These are phyloP conservation scores for Tothia fuscella DNA, from an alignment of 2,329 filamentous ascomycete genomes.

Conservation along the genomic window DNA sequence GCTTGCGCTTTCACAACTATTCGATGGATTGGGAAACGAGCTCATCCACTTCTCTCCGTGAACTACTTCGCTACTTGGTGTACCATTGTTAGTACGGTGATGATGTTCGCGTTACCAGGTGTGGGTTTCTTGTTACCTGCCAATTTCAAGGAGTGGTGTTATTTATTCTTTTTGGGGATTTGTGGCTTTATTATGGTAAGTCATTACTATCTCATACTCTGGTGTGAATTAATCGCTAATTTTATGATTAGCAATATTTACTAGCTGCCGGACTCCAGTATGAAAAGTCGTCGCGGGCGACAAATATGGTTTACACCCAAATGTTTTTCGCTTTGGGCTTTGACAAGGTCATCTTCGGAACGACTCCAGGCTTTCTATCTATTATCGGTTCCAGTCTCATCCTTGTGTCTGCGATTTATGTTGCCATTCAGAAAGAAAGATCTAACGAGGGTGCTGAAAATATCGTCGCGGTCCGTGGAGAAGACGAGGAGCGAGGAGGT, in stretches of 20 bases:
- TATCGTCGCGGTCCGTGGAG: too few relatives aligned
- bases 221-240: not conserved
- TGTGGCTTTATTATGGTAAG: conserved; percentile 63
- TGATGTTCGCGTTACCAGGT: conserved; percentile 44
- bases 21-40: conserved; percentile 65
- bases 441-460: too few relatives aligned
- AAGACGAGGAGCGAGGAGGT: too few relatives aligned
- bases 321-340: conserved; percentile 57
- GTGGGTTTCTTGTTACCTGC: conserved; percentile 46
- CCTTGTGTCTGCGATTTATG: conserved; percentile 52
- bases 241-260: conserved; percentile 52
- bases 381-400: conserved; percentile 52
- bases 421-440: conserved; percentile 43
- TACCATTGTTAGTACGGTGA: conserved; percentile 51
- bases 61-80: conserved; percentile 71
- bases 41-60: conserved; percentile 72
- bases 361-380: conserved; percentile 44
- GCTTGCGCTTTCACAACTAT: conserved; percentile 65
- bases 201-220: conserved; percentile 3
- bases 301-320: conserved; percentile 57
- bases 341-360: conserved; percentile 52
- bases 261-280: conserved; percentile 64
- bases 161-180: conserved; percentile 55
- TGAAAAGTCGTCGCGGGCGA: conserved; percentile 52
- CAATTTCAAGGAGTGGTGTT: conserved; percentile 47